Conservation (phyloP, 148 eudicot species). For the Fagopyrum esculentum region DNA sequence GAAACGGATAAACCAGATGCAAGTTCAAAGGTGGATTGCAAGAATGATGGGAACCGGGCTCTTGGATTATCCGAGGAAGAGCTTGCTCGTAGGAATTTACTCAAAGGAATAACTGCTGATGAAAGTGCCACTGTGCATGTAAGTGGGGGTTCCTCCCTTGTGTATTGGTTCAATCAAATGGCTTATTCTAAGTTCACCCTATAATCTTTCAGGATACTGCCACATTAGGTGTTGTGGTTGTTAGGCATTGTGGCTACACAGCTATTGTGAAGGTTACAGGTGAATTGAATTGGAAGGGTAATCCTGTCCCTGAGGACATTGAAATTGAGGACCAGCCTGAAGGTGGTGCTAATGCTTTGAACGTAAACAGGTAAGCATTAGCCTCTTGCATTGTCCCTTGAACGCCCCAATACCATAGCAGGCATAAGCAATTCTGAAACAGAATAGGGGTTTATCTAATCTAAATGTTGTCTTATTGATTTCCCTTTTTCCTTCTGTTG, state of each 20-base stretch:
- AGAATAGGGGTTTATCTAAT: not conserved
- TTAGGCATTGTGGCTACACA: slow-evolving; percentile 83
- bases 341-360: slow-evolving; percentile 91
- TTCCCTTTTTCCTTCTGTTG: slow-evolving; percentile 8
- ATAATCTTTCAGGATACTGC: slow-evolving; percentile 59
- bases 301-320: slow-evolving; percentile 53
- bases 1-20: slow-evolving; percentile 62
- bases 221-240: slow-evolving; percentile 77
- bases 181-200: not conserved
- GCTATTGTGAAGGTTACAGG: slow-evolving; percentile 66
- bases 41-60: slow-evolving; percentile 65
- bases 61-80: slow-evolving; percentile 60
- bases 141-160: slow-evolving; percentile 20
- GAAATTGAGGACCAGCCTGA: slow-evolving; percentile 89
- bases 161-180: not conserved
- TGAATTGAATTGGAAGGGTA: slow-evolving; percentile 53
- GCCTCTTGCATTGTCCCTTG: slow-evolving; percentile 10
- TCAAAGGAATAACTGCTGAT: slow-evolving; percentile 88
- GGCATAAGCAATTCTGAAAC: not conserved
- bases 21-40: slow-evolving; percentile 54
- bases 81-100: slow-evolving; percentile 69
- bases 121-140: slow-evolving; percentile 92
- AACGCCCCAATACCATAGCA: not conserved
- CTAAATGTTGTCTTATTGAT: not conserved
- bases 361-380: slow-evolving; percentile 66